A percentile compares a stretch with the other conserved stretches of the same genome.
phyloP scores from a whole-genome alignment of 116 monocot genomes.

The Phalaenopsis hybrid region DNA sequence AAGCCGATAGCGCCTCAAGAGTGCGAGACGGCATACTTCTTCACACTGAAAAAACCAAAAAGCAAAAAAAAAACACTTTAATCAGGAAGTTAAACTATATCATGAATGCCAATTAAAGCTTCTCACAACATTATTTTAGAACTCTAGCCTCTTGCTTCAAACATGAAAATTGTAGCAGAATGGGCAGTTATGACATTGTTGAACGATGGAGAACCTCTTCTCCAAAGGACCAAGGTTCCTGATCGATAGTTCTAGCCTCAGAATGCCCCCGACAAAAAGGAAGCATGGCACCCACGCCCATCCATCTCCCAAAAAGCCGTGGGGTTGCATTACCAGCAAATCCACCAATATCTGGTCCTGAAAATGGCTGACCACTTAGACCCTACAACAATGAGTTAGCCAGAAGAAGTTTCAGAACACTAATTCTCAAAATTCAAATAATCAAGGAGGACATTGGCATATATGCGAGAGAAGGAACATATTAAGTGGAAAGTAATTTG shows the following conservation, averaged over 20 bases:
- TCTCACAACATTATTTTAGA: neutral
- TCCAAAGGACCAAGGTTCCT: conserved; percentile 97
- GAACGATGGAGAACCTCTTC: conserved; percentile 50
- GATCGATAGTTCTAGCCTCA: conserved; percentile 64
- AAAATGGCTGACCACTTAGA: conserved; percentile 92
- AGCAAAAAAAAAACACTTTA: neutral
- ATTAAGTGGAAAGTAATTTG: neutral
- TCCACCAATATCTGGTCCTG: conserved; percentile 98
- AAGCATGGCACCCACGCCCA: conserved; percentile 89
- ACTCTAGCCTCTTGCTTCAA: neutral
- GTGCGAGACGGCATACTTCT: conserved; percentile 88
- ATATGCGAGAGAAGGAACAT: neutral
- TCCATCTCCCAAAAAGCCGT: conserved; percentile 95
- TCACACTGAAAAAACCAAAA: conserved; percentile 54
- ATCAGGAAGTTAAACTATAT: neutral
- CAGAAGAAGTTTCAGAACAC: neutral
- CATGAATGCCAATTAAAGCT: neutral
- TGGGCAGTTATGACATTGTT: neutral
- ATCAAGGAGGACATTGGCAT: neutral
- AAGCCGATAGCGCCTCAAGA: conserved; percentile 77
- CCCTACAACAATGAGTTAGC: conserved; percentile 34
- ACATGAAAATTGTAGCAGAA: neutral
- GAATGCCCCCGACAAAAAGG: conserved; percentile 94
- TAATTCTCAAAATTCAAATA: neutral
- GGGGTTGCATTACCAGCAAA: conserved; percentile 93